Percentiles rank a stretch among this genome's conserved stretches.
Evolutionary conservation across 495 filamentous ascomycete genomes (phyloP).

Genomic region (Polyplosphaeria fusca): DNA sequence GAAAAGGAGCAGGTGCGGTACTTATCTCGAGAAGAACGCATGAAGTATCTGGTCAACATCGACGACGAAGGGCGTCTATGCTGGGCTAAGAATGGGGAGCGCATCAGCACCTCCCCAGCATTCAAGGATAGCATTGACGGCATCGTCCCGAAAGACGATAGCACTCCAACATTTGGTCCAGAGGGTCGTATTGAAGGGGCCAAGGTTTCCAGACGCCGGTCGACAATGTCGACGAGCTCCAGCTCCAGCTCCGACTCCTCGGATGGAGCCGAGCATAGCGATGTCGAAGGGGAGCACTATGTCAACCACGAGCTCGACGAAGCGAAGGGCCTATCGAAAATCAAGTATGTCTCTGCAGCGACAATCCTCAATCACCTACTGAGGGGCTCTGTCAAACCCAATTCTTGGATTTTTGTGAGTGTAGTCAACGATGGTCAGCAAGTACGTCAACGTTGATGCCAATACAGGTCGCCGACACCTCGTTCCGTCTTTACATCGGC

Average conservation of each 20-base stretch:
- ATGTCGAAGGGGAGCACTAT: conserved; percentile 48
- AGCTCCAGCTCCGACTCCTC: conserved; percentile 30
- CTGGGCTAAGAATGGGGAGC: conserved; percentile 60
- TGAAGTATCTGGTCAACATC: conserved; percentile 42
- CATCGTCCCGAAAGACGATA: conserved; percentile 64
- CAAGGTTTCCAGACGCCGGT: conserved; percentile 16
- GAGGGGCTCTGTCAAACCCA: conserved; percentile 66
- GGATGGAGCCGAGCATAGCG: conserved; percentile 30
- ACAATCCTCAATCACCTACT: conserved; percentile 70
- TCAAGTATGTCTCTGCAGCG: conserved; percentile 64
- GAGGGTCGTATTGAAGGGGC: conserved; percentile 2
- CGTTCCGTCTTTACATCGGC: conserved; percentile 81
- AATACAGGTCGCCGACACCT: conserved; percentile 71
- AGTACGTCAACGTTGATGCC: too few relatives aligned
- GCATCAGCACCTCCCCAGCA: conserved; percentile 69
- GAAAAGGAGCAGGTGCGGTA: conserved; percentile 44
- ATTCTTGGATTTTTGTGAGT: conserved; percentile 83
- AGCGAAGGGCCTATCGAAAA: conserved; percentile 58
- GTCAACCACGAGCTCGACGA: conserved; percentile 53
- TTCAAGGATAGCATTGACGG: conserved; percentile 79
- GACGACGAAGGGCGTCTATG: conserved; percentile 40
- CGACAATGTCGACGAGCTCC: not conserved
- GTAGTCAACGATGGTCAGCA: too few relatives aligned
- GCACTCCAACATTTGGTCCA: conserved; percentile 23
- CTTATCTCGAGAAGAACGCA: conserved; percentile 43